phyloP scores from a whole-genome alignment of 2,329 filamentous ascomycete species.

The Paecilomyces formosus region DNA sequence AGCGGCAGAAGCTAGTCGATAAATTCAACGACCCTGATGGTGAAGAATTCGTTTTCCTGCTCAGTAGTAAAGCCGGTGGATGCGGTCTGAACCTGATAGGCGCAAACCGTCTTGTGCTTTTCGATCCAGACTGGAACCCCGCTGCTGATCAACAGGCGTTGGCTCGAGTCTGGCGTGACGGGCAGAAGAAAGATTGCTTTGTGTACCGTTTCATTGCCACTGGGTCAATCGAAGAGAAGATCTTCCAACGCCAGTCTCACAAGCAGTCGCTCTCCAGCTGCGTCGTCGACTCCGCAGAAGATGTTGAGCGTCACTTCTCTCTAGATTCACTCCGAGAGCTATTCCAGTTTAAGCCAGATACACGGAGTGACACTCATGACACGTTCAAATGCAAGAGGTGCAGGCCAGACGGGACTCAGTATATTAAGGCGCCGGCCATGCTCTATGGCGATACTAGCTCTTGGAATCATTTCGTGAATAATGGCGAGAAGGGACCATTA shows the following conservation, averaged over 20 bases:
- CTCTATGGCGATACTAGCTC: slow-evolving; percentile 95
- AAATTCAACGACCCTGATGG: slow-evolving; percentile 94
- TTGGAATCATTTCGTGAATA: slow-evolving; percentile 97
- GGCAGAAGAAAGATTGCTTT: slow-evolving; percentile 98
- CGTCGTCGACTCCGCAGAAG: slow-evolving; percentile 92
- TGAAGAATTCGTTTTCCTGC: slow-evolving; percentile 85
- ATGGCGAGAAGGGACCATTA: slow-evolving; percentile 58
- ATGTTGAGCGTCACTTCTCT: slow-evolving; percentile 94
- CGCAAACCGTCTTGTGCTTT: slow-evolving; percentile 87
- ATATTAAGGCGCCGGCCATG: slow-evolving; percentile 87
- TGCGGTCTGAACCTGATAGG: slow-evolving; percentile 95
- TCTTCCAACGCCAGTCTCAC: slow-evolving; percentile 96
- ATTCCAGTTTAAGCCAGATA: slow-evolving; percentile 83
- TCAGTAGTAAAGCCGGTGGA: slow-evolving; percentile 92
- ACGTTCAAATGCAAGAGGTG: slow-evolving; percentile 98
- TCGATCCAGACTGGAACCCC: slow-evolving; percentile 97
- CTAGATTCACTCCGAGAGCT: slow-evolving; percentile 84
- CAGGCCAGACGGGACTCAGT: slow-evolving; percentile 77
- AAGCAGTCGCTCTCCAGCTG: slow-evolving; percentile 95
- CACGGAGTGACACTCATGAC: slow-evolving; percentile 89
- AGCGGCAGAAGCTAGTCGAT: slow-evolving; percentile 94
- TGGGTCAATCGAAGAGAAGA: slow-evolving; percentile 97
- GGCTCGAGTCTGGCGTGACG: slow-evolving; percentile 96
- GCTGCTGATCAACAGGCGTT: slow-evolving; percentile 95
- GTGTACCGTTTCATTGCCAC: slow-evolving; percentile 99